These are phyloP conservation scores for Climacium dendroides DNA, from an alignment of 225 moss, liverwort and hornwort species.

Conservation along the genomic window DNA sequence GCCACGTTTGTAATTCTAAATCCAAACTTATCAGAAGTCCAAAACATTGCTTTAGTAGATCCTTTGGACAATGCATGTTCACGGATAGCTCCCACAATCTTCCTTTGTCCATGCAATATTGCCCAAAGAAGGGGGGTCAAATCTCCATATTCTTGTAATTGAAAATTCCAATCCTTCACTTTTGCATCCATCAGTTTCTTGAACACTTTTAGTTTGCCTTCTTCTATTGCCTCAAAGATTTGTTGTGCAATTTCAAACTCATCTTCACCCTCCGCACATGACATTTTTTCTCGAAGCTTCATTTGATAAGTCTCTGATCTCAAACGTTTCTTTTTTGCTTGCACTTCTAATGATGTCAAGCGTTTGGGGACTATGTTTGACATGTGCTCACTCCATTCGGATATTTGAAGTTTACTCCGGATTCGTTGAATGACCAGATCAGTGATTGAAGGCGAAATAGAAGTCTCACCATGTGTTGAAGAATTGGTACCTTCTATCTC, in stretches of 20 bases:
- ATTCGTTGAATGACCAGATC: accelerated
- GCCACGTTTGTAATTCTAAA: neutral
- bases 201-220: neutral
- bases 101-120: neutral
- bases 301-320: neutral
- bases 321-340: neutral
- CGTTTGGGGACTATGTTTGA: accelerated
- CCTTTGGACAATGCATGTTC: neutral
- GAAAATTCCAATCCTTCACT: neutral
- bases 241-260: neutral
- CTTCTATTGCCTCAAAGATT: neutral
- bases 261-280: neutral
- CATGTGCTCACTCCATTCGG: neutral
- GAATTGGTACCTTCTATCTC: neutral
- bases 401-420: neutral
- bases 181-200: neutral
- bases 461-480: neutral
- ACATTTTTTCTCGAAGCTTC: neutral
- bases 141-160: neutral
- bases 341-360: no score
- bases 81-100: neutral
- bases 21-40: neutral
- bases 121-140: neutral
- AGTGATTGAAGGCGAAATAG: neutral
- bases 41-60: neutral